Percentiles rank a stretch among this genome's conserved stretches.
phyloP scores from a whole-genome alignment of 1,139 yeast genomes.

The Geotrichum siamense region DNA sequence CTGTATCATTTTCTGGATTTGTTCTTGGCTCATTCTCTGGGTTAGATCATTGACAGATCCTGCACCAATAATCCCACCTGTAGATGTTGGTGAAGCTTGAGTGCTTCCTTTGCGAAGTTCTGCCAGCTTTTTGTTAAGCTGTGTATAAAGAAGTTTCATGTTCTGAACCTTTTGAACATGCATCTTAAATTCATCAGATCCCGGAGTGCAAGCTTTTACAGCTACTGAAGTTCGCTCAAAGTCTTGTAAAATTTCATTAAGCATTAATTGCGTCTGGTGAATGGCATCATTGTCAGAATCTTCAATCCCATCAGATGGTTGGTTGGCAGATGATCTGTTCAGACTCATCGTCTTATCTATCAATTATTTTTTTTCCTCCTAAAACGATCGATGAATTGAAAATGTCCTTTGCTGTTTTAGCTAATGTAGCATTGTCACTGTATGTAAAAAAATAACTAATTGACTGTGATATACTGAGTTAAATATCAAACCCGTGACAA shows the following conservation, averaged over 20 bases:
- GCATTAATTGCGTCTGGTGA: constrained; percentile 4
- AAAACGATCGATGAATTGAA: no score
- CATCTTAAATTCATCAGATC: constrained; percentile 17
- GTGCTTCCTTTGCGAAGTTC: constrained; percentile 18
- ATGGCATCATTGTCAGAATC: no score
- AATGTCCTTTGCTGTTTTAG: no score
- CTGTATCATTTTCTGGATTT: constrained; percentile 1
- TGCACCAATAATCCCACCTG: not conserved
- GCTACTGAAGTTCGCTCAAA: constrained; percentile 22
- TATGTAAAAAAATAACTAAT: no score
- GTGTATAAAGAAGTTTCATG: not conserved
- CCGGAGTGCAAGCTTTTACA: constrained; percentile 18
- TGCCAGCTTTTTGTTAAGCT: not conserved
- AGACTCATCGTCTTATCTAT: no score
- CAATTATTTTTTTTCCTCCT: no score
- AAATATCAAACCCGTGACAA: no score
- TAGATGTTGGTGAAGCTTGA: not conserved
- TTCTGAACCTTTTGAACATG: constrained; percentile 12
- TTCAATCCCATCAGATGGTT: no score
- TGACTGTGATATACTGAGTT: no score
- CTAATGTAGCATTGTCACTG: no score
- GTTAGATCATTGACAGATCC: not conserved
- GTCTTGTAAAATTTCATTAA: constrained; percentile 25
- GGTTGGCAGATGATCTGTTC: no score
- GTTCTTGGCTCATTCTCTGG: not conserved